A percentile compares a stretch with the other conserved stretches of the same genome.
phyloP scores from a whole-genome alignment of 306 rosid species.

The Mimosa bimucronata region DNA sequence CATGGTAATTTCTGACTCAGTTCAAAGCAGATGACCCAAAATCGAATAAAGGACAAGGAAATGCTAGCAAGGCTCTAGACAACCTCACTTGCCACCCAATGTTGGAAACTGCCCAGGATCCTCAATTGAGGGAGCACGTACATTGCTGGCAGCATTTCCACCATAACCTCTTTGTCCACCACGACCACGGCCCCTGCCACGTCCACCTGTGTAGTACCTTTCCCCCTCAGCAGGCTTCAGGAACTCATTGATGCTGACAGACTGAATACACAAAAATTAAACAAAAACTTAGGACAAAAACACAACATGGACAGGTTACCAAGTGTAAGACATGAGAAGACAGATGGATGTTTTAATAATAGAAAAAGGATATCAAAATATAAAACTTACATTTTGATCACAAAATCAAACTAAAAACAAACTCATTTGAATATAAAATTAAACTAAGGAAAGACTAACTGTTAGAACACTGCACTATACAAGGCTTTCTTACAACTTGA shows the following conservation, averaged over 20 bases:
- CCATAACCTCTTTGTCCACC: slow-evolving; percentile 77
- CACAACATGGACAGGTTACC: background rate
- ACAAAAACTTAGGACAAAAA: background rate
- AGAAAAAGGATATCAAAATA: too few species aligned
- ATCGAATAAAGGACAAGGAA: slow-evolving; percentile 41
- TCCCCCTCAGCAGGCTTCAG: slow-evolving; percentile 95
- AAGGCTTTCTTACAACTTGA: too few species aligned
- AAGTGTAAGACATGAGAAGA: background rate
- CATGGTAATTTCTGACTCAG: slow-evolving; percentile 53
- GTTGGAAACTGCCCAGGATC: slow-evolving; percentile 91
- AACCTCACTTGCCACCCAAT: slow-evolving; percentile 79
- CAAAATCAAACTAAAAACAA: too few species aligned
- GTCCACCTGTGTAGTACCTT: slow-evolving; percentile 67
- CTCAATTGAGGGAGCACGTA: slow-evolving; percentile 76
- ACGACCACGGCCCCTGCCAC: slow-evolving; percentile 86
- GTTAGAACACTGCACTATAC: too few species aligned
- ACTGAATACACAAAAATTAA: slow-evolving; percentile 41
- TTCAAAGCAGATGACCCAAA: slow-evolving; percentile 59
- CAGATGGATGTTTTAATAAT: too few species aligned
- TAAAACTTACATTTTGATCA: too few species aligned
- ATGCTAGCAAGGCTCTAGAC: slow-evolving; percentile 40
- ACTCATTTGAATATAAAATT: too few species aligned
- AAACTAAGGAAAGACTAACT: too few species aligned
- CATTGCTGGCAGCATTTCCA: slow-evolving; percentile 46
- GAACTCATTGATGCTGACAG: slow-evolving; percentile 87